A percentile compares a stretch with the other conserved stretches of the same genome.
These are phyloP conservation scores for Inonotus obliquus DNA, from an alignment of 1,284 basidiomycete genomes.

Conservation along the genomic window DNA sequence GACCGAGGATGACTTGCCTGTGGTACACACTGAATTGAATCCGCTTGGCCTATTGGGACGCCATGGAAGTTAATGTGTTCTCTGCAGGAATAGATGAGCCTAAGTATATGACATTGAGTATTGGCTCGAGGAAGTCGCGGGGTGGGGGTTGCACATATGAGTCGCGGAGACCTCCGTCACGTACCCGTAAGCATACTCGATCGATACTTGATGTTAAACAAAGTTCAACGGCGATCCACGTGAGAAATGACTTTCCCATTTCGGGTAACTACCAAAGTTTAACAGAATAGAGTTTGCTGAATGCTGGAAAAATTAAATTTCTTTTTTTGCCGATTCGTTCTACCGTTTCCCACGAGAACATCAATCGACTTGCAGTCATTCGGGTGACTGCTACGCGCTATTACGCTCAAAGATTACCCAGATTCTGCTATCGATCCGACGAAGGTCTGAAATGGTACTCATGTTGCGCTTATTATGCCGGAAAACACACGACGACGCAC, in stretches of 20 bases:
- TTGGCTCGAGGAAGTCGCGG: too few species aligned
- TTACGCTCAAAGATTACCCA: background rate
- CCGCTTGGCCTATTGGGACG: too few species aligned
- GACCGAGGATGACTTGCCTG: too few species aligned
- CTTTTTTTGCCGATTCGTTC: background rate
- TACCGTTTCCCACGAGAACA: background rate
- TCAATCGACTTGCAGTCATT: background rate
- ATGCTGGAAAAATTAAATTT: background rate
- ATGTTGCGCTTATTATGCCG: background rate
- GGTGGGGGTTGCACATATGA: background rate
- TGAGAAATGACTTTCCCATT: background rate
- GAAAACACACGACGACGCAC: background rate
- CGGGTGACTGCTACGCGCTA: background rate
- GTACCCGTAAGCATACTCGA: background rate
- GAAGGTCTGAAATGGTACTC: background rate
- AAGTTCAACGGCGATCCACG: background rate
- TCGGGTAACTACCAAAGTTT: background rate
- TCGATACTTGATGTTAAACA: background rate
- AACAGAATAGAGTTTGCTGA: background rate
- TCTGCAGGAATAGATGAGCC: background rate
- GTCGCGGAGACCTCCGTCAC: background rate
- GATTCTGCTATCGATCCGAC: background rate
- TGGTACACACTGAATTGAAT: too few species aligned
- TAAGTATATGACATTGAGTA: background rate
- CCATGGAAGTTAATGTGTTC: background rate